Evolutionary conservation across 1,284 basidiomycete genomes (phyloP), one percentile per base, ranked within the genome.

Genomic region (Austroboletus novae-zelandiae): DNA sequence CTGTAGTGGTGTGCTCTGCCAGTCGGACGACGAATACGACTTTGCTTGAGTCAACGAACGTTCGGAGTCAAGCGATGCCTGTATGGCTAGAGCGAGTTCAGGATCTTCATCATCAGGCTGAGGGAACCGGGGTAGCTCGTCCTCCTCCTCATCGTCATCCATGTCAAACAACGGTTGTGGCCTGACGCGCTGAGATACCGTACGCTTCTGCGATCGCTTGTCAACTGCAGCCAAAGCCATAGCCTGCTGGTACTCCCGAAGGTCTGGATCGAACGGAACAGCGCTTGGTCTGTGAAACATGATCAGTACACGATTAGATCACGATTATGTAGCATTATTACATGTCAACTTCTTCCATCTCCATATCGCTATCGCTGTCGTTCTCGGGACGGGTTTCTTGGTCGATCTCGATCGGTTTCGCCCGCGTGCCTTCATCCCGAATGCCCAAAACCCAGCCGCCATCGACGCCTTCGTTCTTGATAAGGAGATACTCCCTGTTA

Each of bases 401-500:
- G 60, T 91, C 90, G 53, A 98, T 82, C 51, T 87, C 81, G 54
- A 99, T 98, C 1, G 96, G 94, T 60, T 92, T 93, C 51, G 79
- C 75, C 4, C 82, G 90, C 4, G 80, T 81, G 63, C 93, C 81
- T 47, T 86, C 88, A 57, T 95, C 85, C 36, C 84, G 79, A 27
- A 98, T 87, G 2, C 96, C 97, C 20, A 99, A 73, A 23, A 96
- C 85, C 89, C 94, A 99, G 0, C 97, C 97, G 2, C 94, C 93
- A 29, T 84, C 86, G 29, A 77, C 82, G 18, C 84, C 83, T 61
- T 91, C 86, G 57, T 95, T 95, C 75, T 95, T 95, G 43, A 98
- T 78, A 40, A 99, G 77, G 7, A 98, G 78, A 68, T 99, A 99
- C 69, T 98, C 86, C 63, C 84, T 86, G 64, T 98, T 98, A 48